These are phyloP conservation scores for Colletotrichum sp. DNA, from an alignment of 2,329 filamentous ascomycete genomes.

Conservation along the genomic window DNA sequence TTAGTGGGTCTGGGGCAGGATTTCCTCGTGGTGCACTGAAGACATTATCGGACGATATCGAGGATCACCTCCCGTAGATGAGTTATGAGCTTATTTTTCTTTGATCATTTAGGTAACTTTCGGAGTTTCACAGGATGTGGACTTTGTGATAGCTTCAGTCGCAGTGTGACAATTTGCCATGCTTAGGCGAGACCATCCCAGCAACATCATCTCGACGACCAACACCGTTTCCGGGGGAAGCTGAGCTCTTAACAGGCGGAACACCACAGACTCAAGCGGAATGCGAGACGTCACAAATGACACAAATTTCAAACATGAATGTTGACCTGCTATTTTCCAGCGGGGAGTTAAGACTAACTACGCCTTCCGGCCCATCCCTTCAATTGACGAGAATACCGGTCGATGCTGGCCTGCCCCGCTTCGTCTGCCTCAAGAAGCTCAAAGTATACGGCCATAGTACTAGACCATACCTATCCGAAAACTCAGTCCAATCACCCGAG, in stretches of 20 bases:
- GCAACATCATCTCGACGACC: background rate
- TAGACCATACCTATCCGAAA: background rate
- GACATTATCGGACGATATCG: background rate
- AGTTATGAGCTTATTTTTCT: rapidly evolving
- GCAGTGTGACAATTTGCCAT: background rate
- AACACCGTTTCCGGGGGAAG: background rate
- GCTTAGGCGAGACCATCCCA: background rate
- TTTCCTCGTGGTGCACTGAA: background rate
- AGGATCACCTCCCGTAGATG: rapidly evolving
- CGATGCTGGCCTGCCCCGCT: background rate
- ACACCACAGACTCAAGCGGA: too few species aligned
- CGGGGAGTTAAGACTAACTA: background rate
- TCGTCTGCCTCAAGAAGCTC: background rate
- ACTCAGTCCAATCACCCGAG: background rate
- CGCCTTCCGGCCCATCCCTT: background rate
- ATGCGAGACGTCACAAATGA: background rate
- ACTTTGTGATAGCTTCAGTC: background rate
- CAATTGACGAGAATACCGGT: background rate
- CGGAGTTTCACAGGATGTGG: background rate
- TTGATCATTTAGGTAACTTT: background rate
- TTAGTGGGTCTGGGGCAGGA: background rate
- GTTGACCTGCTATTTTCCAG: rapidly evolving
- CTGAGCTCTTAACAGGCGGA: background rate
- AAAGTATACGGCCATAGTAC: background rate
- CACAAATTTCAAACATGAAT: background rate